Evolutionary conservation across 1,284 basidiomycete species (phyloP), one percentile per base, ranked within the genome.

Genomic region (Moesziomyces parantarcticus): DNA sequence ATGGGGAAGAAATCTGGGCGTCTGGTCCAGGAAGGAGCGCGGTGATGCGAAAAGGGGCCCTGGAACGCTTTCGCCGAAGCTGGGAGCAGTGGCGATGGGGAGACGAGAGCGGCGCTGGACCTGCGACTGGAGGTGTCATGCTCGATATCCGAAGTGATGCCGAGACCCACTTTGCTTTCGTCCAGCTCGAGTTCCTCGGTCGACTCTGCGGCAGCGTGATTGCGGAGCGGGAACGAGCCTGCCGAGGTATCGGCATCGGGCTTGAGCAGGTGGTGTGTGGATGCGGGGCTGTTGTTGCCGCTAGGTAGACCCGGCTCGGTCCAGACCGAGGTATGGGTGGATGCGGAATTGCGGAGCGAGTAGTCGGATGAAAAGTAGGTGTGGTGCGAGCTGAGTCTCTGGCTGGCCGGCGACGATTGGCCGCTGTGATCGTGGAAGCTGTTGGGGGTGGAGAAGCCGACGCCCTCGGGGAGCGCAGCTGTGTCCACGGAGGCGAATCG

Each of bases 1-100:
- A 59, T 25, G n/a, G 57, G 63, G 26, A 53, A 48, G 36, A 59
- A 41, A 26, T 63, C 65, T 6, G 50, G 22, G 21, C 65, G 59
- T 41, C 65, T 45, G 7, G 74, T 74, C 74, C 74, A 76, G 39
- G 65, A 70, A 13, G 74, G 74, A 14, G 57, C 65, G 21, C 74
- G 70, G 32, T 76, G 74, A 25, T 76, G 74, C 26, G 74, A 65
- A 32, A 75, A 76, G 18, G 70, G 74, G 21, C 71, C 67, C 40
- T 63, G 58, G 25, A 74, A 52, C 18, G 55, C 53, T 29, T 44
- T 48, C 20, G 50, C 55, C 16, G 54, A 51, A 16, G 48, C 48
- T 14, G 47, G 49, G n/a, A 55, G 47, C 46, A 59, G 46, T 1
- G 50, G 42, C 14, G 62, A 48, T 20, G 68, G 61, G 23, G 58